Percentiles rank a stretch among this genome's conserved stretches.
Evolutionary conservation across 306 rosid genomes (phyloP).

Genomic region (Ormosia emarginata): DNA sequence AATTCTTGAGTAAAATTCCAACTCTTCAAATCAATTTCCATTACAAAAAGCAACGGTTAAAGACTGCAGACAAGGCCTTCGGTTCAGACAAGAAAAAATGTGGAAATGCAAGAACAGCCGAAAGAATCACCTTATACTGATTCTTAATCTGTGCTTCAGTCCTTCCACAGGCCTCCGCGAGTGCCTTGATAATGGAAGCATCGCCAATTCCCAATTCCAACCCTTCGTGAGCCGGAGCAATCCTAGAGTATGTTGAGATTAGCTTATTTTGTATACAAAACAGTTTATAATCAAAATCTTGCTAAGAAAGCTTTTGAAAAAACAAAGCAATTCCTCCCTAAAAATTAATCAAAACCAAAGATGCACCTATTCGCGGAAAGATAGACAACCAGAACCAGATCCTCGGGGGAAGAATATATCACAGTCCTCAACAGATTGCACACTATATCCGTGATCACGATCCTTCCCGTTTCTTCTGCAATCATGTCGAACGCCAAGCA

Average conservation of each 20-base stretch:
- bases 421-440: slow-evolving; percentile 83
- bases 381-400: slow-evolving; percentile 61
- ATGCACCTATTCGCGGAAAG: slow-evolving; percentile 43
- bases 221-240: slow-evolving; percentile 80
- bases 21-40: neutral
- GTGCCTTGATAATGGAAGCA: slow-evolving; percentile 77
- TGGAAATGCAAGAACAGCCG: neutral
- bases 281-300: neutral
- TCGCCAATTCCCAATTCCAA: slow-evolving; percentile 89
- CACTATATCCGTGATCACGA: slow-evolving; percentile 71
- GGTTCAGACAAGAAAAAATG: neutral
- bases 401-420: slow-evolving; percentile 65
- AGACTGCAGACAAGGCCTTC: neutral
- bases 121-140: slow-evolving; percentile 55
- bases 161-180: slow-evolving; percentile 77
- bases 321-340: no score
- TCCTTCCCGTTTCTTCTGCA: slow-evolving; percentile 51
- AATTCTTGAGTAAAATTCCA: no score
- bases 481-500: slow-evolving; percentile 62
- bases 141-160: slow-evolving; percentile 61
- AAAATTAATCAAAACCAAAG: neutral
- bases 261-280: neutral
- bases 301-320: no score
- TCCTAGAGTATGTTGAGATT: neutral
- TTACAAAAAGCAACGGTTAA: neutral